Evolutionary conservation across 106 monocot genomes (phyloP).

Genomic region (Acorus gramineus): DNA sequence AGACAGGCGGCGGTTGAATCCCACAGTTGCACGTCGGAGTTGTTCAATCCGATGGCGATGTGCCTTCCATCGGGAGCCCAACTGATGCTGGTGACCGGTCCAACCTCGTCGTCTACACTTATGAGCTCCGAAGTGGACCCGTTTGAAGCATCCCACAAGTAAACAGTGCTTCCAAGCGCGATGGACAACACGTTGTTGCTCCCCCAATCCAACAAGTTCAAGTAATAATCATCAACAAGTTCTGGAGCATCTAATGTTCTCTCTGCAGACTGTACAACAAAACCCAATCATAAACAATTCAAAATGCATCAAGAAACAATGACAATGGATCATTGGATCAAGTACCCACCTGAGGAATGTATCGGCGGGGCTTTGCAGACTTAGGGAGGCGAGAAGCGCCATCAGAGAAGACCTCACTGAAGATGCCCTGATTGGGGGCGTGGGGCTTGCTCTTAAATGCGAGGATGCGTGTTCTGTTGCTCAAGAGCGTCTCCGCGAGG

Average conservation of each 20-base stretch:
- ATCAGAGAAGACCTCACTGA: no score
- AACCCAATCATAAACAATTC: no score
- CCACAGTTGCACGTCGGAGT: no score
- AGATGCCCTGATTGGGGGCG: not conserved
- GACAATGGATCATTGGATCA: no score
- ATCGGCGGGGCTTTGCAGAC: no score
- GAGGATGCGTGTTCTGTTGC: constrained; percentile 20
- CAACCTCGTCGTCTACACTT: not conserved
- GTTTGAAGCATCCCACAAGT: constrained; percentile 4
- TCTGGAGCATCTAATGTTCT: not conserved
- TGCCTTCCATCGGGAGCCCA: constrained; percentile 5
- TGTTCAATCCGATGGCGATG: no score
- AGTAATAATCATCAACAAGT: not conserved
- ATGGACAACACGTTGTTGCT: not conserved
- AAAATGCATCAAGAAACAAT: no score
- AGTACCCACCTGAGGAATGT: no score
- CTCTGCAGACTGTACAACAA: not conserved
- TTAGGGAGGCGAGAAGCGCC: no score
- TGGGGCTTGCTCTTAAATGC: constrained; percentile 26
- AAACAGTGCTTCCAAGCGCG: not conserved
- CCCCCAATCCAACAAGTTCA: constrained; percentile 8
- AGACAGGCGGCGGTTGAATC: no score
- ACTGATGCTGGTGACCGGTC: not conserved
- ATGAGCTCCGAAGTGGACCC: not conserved
- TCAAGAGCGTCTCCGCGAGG: constrained; percentile 2